Conservation (phyloP, 805 yeast genomes). For the Pichia pseudocactophila region DNA sequence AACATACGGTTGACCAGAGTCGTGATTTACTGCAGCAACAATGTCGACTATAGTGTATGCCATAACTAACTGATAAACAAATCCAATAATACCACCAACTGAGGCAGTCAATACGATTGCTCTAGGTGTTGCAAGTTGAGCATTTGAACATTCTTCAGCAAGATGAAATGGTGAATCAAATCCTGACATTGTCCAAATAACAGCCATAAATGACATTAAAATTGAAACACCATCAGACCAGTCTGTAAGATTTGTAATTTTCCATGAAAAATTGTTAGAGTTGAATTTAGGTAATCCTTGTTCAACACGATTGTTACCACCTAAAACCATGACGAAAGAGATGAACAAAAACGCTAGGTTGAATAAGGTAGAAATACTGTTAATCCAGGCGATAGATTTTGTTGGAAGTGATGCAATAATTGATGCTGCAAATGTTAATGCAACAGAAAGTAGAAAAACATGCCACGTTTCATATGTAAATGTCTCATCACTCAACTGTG, state of each 20-base stretch:
- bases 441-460: conserved; percentile 41
- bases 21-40: conserved; percentile 36
- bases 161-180: conserved; percentile 70
- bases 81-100: conserved; percentile 48
- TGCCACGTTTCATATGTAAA: conserved; percentile 42
- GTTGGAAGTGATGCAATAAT: conserved; percentile 46
- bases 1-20: conserved; percentile 53
- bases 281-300: conserved; percentile 41
- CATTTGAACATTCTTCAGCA: conserved; percentile 64
- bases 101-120: conserved; percentile 54
- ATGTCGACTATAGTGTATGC: conserved; percentile 51
- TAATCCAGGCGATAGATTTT: conserved; percentile 42
- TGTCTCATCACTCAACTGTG: conserved; percentile 30
- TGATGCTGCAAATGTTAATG: conserved; percentile 40
- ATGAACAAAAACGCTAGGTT: conserved; percentile 42
- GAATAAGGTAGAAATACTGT: conserved; percentile 39
- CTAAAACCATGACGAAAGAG: conserved; percentile 46
- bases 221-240: conserved; percentile 56
- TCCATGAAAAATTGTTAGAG: conserved; percentile 43
- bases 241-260: conserved; percentile 46
- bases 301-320: conserved; percentile 34
- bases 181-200: conserved; percentile 66
- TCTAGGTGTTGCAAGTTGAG: conserved; percentile 54
- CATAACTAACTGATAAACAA: conserved; percentile 49
- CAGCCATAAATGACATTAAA: conserved; percentile 50